These are phyloP conservation scores for Sarocladium brachiariae DNA, from an alignment of 2,329 filamentous ascomycete genomes.

Conservation along the genomic window DNA sequence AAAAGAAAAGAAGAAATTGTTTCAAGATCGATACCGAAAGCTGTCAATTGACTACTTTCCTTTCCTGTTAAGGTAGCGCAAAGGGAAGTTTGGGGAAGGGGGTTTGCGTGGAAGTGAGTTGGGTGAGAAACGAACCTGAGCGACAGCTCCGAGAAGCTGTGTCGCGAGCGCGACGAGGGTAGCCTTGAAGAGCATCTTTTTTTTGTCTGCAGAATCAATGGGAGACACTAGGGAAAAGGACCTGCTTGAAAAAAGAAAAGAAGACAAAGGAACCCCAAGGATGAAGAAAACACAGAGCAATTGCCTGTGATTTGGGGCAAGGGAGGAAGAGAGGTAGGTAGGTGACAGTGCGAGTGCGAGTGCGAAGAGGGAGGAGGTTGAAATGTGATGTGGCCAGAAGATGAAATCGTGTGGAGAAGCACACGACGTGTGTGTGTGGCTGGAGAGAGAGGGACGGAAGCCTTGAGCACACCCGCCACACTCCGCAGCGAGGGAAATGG, in stretches of 20 bases:
- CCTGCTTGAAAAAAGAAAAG: not conserved
- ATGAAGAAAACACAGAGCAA: not conserved
- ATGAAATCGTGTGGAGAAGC: not conserved
- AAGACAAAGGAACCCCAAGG: slow-evolving; percentile 9
- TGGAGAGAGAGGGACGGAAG: not conserved
- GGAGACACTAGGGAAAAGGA: slow-evolving; percentile 2
- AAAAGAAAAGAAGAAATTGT: no score
- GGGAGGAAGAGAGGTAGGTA: slow-evolving; percentile 13
- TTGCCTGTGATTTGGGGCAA: not conserved
- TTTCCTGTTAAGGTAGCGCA: no score
- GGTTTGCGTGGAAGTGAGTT: no score
- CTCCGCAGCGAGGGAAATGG: no score
- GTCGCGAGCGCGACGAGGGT: slow-evolving; percentile 67
- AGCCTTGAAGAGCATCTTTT: slow-evolving; percentile 65
- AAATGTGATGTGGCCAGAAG: slow-evolving; percentile 11
- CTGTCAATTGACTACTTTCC: no score
- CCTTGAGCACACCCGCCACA: no score
- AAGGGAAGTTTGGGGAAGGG: no score
- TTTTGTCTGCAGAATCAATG: not conserved
- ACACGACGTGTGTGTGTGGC: not conserved
- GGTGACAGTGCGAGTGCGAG: slow-evolving; percentile 9
- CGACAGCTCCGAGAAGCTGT: slow-evolving; percentile 58
- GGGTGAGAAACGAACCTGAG: slow-evolving; percentile 49
- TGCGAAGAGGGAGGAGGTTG: slow-evolving; percentile 13
- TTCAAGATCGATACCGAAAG: not conserved